Percentiles rank a stretch among this genome's conserved stretches.
Conservation (phyloP, 2,329 filamentous ascomycete genomes). For the Emmonsiellopsis sp. region DNA sequence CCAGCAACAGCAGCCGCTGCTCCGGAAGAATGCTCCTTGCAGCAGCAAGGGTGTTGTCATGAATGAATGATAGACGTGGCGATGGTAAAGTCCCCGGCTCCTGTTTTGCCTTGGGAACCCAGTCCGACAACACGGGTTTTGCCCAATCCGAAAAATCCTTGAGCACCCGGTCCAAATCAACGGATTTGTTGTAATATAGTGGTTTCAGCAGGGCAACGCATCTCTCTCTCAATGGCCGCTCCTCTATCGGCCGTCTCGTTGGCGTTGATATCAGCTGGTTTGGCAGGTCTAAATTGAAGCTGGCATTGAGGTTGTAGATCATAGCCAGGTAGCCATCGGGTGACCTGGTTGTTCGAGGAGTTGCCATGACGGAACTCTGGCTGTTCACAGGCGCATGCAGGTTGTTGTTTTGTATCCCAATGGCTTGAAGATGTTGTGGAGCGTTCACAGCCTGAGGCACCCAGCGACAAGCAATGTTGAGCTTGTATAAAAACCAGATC, state of each 20-base stretch:
- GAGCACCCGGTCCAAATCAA: conserved; percentile 20
- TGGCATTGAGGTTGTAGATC: conserved; percentile 25
- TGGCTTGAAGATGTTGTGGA: too few species aligned
- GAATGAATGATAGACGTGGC: conserved; percentile 7
- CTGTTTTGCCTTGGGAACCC: conserved; percentile 20
- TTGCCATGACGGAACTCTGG: background rate
- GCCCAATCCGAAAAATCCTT: conserved; percentile 26
- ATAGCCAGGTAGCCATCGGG: conserved; percentile 18
- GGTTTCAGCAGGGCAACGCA: conserved; percentile 20
- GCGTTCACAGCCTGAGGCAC: too few species aligned
- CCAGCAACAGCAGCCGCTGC: conserved; percentile 20
- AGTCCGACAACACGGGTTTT: conserved; percentile 11
- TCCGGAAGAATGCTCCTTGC: conserved; percentile 10
- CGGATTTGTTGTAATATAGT: conserved; percentile 21
- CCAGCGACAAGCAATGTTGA: too few species aligned
- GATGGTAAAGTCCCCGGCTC: conserved; percentile 18
- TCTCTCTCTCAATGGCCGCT: conserved; percentile 15
- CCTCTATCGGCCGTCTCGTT: conserved; percentile 5
- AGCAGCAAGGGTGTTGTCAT: background rate
- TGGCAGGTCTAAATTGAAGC: conserved; percentile 27
- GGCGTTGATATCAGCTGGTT: conserved; percentile 16
- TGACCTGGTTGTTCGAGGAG: conserved; percentile 8
- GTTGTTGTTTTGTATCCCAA: too few species aligned
- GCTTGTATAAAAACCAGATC: too few species aligned
- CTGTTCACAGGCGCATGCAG: too few species aligned